phyloP scores from a whole-genome alignment of 2,329 filamentous ascomycete species.

The Cadophora luteo-olivacea region DNA sequence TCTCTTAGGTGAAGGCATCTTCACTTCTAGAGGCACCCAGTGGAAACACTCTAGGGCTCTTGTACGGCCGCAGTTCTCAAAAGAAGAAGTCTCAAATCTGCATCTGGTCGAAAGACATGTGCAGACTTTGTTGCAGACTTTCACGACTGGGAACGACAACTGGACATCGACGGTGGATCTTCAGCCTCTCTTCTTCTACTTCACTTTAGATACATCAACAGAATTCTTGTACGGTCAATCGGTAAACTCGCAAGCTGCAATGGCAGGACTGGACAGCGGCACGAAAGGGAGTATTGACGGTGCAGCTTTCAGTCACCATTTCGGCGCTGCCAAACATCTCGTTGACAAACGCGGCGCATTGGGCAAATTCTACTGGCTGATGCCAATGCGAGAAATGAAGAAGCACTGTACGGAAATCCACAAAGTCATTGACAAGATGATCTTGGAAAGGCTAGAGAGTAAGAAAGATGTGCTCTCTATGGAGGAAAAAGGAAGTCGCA shows the following conservation, averaged over 20 bases:
- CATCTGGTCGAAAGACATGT: constrained; percentile 52
- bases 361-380: constrained; percentile 52
- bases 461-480: constrained; percentile 15
- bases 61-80: constrained; percentile 50
- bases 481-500: constrained; percentile 26
- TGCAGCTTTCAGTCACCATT: constrained; percentile 30
- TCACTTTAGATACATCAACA: constrained; percentile 71
- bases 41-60: constrained; percentile 49
- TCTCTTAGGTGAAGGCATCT: constrained; percentile 37
- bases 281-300: constrained; percentile 33
- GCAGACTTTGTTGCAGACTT: constrained; percentile 35
- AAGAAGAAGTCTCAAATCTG: constrained; percentile 53
- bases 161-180: constrained; percentile 59
- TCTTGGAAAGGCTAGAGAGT: constrained; percentile 23
- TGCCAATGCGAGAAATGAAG: constrained; percentile 45
- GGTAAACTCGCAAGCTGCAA: constrained; percentile 39
- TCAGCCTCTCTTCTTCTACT: constrained; percentile 66
- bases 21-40: constrained; percentile 31
- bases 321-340: constrained; percentile 41
- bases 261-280: constrained; percentile 25
- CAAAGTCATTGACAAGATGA: constrained; percentile 31
- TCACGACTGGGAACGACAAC: constrained; percentile 28
- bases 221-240: constrained; percentile 66
- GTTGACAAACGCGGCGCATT: constrained; percentile 50
- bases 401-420: constrained; percentile 37